Conservation (phyloP, 2,329 filamentous ascomycete genomes). For the Lecanicillium sp. region DNA sequence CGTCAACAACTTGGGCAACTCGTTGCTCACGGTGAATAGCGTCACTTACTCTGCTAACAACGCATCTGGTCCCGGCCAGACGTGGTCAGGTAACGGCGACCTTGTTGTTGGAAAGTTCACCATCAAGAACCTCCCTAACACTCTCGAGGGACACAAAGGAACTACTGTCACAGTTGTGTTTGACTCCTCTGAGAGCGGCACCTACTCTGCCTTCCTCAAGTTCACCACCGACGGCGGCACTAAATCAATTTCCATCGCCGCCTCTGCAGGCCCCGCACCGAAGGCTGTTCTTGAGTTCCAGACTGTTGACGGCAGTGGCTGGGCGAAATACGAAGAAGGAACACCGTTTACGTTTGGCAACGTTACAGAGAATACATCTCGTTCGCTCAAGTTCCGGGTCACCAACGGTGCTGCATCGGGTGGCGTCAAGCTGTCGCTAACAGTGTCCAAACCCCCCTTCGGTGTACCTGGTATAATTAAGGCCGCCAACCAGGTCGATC, state of each 20-base stretch:
- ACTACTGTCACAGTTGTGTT: slow-evolving; percentile 38
- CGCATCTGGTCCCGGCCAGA: slow-evolving; percentile 36
- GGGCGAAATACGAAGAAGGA: slow-evolving; percentile 37
- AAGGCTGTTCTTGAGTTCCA: slow-evolving; percentile 48
- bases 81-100: slow-evolving; percentile 25
- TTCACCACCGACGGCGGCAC: slow-evolving; percentile 42
- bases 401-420: slow-evolving; percentile 41
- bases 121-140: slow-evolving; percentile 36
- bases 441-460: slow-evolving; percentile 54
- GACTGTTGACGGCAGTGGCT: slow-evolving; percentile 38
- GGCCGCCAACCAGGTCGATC: slow-evolving; percentile 47
- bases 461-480: slow-evolving; percentile 45
- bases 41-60: slow-evolving; percentile 36
- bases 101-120: slow-evolving; percentile 39
- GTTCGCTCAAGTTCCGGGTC: slow-evolving; percentile 41
- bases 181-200: slow-evolving; percentile 35
- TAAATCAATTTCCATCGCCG: slow-evolving; percentile 38
- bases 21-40: slow-evolving; percentile 31
- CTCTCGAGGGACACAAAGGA: slow-evolving; percentile 30
- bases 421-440: slow-evolving; percentile 41
- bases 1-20: slow-evolving; percentile 42
- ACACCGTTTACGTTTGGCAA: slow-evolving; percentile 47
- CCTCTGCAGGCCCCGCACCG: slow-evolving; percentile 40
- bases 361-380: slow-evolving; percentile 42
- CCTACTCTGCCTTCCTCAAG: slow-evolving; percentile 40